Evolutionary conservation across 495 filamentous ascomycete genomes (phyloP), one percentile per base, ranked within the genome.

Genomic region (Neurospora sp.): DNA sequence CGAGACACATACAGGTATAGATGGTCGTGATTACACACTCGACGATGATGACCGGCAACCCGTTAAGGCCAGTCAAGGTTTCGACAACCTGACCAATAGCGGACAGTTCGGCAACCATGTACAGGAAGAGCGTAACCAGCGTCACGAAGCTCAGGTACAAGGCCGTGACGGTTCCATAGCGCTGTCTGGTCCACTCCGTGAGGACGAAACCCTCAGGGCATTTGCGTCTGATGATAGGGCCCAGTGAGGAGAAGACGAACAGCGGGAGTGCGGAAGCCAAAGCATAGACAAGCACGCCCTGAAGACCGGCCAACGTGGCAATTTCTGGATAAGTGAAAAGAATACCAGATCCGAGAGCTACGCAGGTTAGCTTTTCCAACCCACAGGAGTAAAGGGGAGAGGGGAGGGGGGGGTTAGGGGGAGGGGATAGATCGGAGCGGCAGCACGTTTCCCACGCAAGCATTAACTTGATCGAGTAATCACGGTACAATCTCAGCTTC

Each of bases 391-490:
- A 69, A 71, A 73, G 78, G 76, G 73, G 75, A 79, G 70, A 74
- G 70, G 76, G 73, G 71, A 71, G 61, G 40, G 53, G 73, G 75
- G 69, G 68, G 71, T 40, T 42, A 72, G 72, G 72, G 76, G 74
- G 70, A 72, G 75, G 75, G 75, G 76, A 76, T 73, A 76, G 78
- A 83, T 82, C 77, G 80, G 84, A 90, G 91, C 90, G 92, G 91
- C 92, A 93, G 90, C 91, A 93, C 91, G 79, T 92, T 94, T 89
- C 91, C 88, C 92, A 93, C 92, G 91, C 91, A 94, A 93, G 92
- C 89, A 91, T 94, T 94, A 93, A 90, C 91, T 93, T 93, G 92
- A 90, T 93, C 92, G 92, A 93, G 92, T 94, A 86, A 87, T 90
- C 83, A 93, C 91, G 92, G 91, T 94, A 87, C 89, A 88, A 89